Percentiles rank a stretch among this genome's conserved stretches.
These are phyloP conservation scores for Pseudodiploospora longispora DNA, from an alignment of 2,329 filamentous ascomycete species.

Conservation along the genomic window DNA sequence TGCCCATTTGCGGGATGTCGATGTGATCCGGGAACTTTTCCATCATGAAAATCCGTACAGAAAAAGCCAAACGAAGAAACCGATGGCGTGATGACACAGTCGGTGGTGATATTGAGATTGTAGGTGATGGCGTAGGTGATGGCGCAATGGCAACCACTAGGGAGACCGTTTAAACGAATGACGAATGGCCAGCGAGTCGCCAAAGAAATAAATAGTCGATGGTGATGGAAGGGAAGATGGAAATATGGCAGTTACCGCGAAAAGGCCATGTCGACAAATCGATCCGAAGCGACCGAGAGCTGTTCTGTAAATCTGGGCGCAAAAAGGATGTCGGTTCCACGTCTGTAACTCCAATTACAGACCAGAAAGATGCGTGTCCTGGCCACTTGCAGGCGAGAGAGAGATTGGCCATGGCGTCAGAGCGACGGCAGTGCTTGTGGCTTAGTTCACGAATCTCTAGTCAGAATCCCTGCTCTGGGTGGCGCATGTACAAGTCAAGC, in stretches of 20 bases:
- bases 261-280: background rate
- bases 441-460: background rate
- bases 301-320: background rate
- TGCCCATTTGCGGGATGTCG: constrained; percentile 29
- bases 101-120: background rate
- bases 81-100: background rate
- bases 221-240: background rate
- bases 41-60: constrained; percentile 20
- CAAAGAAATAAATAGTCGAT: background rate
- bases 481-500: no score
- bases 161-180: background rate
- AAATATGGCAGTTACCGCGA: background rate
- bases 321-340: no score
- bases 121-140: background rate
- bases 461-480: no score
- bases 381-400: no score
- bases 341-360: no score
- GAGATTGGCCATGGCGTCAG: background rate
- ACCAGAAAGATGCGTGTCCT: no score
- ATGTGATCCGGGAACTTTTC: constrained; percentile 52
- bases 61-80: background rate
- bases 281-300: background rate
- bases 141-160: background rate
- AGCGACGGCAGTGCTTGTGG: constrained; percentile 1
- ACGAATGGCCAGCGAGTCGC: background rate